Percentiles rank a stretch among this genome's conserved stretches.
Conservation (phyloP, 352 stramenopile species). For the Globisporangium iwayamae region DNA sequence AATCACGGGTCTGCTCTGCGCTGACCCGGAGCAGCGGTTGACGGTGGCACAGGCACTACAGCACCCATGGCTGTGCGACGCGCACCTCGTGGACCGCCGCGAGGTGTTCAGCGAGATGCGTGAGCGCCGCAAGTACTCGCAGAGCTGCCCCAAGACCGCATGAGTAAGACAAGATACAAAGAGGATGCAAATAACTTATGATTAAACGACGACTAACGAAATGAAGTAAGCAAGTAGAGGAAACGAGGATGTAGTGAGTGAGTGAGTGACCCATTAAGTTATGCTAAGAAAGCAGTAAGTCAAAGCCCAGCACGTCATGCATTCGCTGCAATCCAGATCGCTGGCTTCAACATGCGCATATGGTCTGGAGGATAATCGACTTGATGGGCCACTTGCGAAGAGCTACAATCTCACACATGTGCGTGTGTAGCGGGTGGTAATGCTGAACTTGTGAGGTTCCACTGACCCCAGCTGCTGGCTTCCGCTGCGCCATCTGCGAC, state of each 20-base stretch:
- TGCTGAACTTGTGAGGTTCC: background rate
- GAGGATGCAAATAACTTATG: slow-evolving; percentile 5
- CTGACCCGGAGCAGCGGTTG: slow-evolving; percentile 56
- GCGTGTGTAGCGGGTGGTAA: background rate
- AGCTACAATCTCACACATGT: background rate
- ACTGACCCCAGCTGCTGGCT: background rate
- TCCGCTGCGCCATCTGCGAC: slow-evolving; percentile 4
- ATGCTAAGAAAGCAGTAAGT: background rate
- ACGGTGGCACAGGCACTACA: slow-evolving; percentile 48
- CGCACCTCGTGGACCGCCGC: slow-evolving; percentile 32
- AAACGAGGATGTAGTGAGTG: background rate
- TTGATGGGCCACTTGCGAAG: background rate
- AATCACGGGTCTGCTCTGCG: slow-evolving; percentile 61
- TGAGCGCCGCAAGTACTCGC: slow-evolving; percentile 32
- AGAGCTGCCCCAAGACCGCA: slow-evolving; percentile 11
- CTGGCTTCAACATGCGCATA: background rate
- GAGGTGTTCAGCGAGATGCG: slow-evolving; percentile 34
- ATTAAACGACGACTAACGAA: background rate
- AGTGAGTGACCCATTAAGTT: background rate
- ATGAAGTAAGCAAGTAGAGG: background rate
- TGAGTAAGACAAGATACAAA: background rate
- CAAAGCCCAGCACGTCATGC: background rate
- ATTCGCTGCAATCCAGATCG: background rate
- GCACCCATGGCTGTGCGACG: slow-evolving; percentile 57
- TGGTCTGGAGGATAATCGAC: background rate